Percentiles rank a stretch among this genome's conserved stretches.
Evolutionary conservation across 805 yeast genomes (phyloP).

Genomic region (Teunomyces funiuensis): DNA sequence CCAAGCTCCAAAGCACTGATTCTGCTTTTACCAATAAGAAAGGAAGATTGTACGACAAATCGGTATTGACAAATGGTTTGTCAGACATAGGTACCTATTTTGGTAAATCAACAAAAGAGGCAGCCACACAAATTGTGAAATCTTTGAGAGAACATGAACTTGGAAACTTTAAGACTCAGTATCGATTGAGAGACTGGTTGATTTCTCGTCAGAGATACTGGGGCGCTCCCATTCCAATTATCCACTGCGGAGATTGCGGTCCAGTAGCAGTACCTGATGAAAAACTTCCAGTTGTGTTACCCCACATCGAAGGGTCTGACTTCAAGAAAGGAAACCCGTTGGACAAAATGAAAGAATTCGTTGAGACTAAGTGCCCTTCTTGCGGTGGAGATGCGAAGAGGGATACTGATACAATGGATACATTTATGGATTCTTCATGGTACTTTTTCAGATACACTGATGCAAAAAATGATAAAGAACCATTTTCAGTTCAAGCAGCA

Average conservation of each 20-base stretch:
- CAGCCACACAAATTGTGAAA: constrained; percentile 46
- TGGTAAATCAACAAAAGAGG: constrained; percentile 53
- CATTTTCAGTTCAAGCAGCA: constrained; percentile 56
- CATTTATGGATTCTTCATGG: constrained; percentile 98
- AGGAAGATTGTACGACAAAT: constrained; percentile 35
- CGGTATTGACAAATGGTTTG: constrained; percentile 27
- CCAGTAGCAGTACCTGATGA: constrained; percentile 88
- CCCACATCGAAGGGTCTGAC: constrained; percentile 55
- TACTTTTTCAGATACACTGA: constrained; percentile 85
- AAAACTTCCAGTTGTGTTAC: constrained; percentile 81
- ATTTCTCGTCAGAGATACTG: constrained; percentile 93
- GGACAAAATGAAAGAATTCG: constrained; percentile 63
- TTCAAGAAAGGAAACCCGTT: constrained; percentile 65
- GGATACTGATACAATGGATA: constrained; percentile 98
- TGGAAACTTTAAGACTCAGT: constrained; percentile 55
- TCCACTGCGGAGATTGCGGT: constrained; percentile 86
- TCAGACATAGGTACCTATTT: constrained; percentile 35
- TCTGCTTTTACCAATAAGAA: constrained; percentile 52
- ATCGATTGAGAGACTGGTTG: constrained; percentile 86
- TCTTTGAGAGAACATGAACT: constrained; percentile 34
- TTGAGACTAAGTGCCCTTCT: constrained; percentile 73
- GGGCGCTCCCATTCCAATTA: constrained; percentile 98
- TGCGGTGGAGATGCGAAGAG: constrained; percentile 75
- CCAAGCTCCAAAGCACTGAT: constrained; percentile 28
- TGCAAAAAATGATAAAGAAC: constrained; percentile 54